Conservation (phyloP, 352 stramenopile genomes). For the Phytophthora vignae region DNA sequence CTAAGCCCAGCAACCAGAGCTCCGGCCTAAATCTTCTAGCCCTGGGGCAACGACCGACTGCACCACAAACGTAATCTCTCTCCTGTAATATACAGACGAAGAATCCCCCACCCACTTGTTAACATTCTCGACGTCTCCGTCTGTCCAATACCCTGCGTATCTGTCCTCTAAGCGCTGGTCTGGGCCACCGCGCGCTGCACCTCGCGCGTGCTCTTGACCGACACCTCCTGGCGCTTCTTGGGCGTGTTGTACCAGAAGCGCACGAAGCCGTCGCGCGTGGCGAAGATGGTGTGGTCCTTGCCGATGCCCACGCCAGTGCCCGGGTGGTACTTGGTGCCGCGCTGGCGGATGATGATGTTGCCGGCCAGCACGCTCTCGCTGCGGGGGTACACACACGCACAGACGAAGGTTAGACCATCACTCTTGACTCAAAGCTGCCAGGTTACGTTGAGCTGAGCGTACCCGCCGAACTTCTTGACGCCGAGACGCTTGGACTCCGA, state of each 20-base stretch:
- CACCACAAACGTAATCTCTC: not conserved
- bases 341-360: conserved; percentile 98
- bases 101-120: conserved; percentile 15
- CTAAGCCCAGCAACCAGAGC: not conserved
- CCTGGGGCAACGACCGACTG: not conserved
- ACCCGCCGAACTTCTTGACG: conserved; percentile 97
- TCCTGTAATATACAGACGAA: conserved; percentile 11
- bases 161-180: conserved; percentile 32
- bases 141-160: conserved; percentile 2
- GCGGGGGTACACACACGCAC: not conserved
- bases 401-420: not conserved
- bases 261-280: conserved; percentile 88
- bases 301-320: conserved; percentile 95
- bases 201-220: conserved; percentile 79
- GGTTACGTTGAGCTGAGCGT: conserved; percentile 9
- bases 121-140: not conserved
- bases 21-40: conserved; percentile 3
- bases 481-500: conserved; percentile 96
- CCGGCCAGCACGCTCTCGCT: conserved; percentile 91
- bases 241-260: conserved; percentile 92
- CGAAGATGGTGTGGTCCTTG: conserved; percentile 96
- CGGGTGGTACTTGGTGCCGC: conserved; percentile 96
- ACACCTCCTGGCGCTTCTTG: conserved; percentile 89
- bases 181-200: conserved; percentile 49
- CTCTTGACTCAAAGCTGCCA: not conserved